Conservation (phyloP, 2,329 filamentous ascomycete genomes). For the Kalaharituber pfeilii region DNA sequence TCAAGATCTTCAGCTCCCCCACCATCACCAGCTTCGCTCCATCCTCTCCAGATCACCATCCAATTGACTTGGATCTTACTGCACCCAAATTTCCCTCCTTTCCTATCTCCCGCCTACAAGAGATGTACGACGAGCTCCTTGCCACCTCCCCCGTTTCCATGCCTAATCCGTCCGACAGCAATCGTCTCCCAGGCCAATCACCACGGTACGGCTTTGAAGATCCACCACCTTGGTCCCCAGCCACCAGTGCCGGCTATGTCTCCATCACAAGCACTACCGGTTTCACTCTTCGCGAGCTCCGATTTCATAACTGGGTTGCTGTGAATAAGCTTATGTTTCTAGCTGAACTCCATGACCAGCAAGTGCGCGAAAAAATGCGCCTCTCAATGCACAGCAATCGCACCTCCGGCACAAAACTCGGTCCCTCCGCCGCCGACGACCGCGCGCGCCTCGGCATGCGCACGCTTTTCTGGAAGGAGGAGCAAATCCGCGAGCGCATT, state of each 20-base stretch:
- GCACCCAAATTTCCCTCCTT: neutral
- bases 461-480: neutral
- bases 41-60: neutral
- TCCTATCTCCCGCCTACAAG: neutral
- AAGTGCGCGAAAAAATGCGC: conserved; percentile 1
- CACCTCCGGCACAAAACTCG: neutral
- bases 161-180: neutral
- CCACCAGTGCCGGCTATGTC: neutral
- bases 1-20: neutral
- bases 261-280: conserved; percentile 25
- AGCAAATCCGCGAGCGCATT: neutral
- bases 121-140: neutral
- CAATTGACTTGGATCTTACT: neutral
- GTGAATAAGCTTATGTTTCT: conserved; percentile 32
- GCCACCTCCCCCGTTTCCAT: neutral
- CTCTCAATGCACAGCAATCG: neutral
- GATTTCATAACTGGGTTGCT: conserved; percentile 35
- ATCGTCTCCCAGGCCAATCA: neutral
- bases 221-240: no score
- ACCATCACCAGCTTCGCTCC: neutral
- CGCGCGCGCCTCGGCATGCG: neutral
- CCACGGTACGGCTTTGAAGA: no score
- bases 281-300: conserved; percentile 30
- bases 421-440: neutral
- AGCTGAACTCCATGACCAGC: conserved; percentile 22